Conservation (phyloP, 2,329 filamentous ascomycete genomes). For the Talaromyces verruculosus region DNA sequence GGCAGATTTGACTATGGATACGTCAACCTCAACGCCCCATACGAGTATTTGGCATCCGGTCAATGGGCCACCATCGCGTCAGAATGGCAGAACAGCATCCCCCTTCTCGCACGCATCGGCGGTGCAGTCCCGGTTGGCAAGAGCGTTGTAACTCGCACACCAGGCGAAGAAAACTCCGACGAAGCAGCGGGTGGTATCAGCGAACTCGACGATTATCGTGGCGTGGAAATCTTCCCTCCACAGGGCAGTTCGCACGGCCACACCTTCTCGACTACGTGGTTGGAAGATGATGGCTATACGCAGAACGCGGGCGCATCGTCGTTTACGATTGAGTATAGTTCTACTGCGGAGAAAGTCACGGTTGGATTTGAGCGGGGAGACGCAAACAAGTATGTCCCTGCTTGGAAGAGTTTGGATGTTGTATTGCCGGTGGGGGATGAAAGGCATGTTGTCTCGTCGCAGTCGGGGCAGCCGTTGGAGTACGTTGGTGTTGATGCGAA, state of each 20-base stretch:
- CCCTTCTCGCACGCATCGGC: conserved; percentile 57
- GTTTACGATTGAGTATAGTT: conserved; percentile 48
- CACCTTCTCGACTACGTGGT: conserved; percentile 50
- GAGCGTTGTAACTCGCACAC: conserved; percentile 51
- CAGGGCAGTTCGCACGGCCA: conserved; percentile 40
- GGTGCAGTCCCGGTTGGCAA: conserved; percentile 56
- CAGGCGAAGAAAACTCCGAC: conserved; percentile 52
- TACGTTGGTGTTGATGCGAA: conserved; percentile 31
- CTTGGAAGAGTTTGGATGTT: conserved; percentile 53
- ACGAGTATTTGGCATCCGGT: conserved; percentile 57
- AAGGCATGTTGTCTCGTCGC: conserved; percentile 39
- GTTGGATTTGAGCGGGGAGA: conserved; percentile 46
- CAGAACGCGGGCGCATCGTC: conserved; percentile 42
- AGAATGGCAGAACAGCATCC: conserved; percentile 56
- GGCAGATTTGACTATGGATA: conserved; percentile 55
- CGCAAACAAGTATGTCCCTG: conserved; percentile 46
- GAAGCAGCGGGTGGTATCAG: conserved; percentile 42
- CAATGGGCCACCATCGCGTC: conserved; percentile 55
- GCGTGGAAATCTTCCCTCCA: conserved; percentile 59
- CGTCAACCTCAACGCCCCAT: conserved; percentile 62
- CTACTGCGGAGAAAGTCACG: conserved; percentile 46
- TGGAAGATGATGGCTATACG: conserved; percentile 59
- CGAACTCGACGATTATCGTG: conserved; percentile 56
- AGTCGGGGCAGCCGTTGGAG: conserved; percentile 32
- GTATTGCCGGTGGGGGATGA: conserved; percentile 54